Evolutionary conservation across 2,329 filamentous ascomycete genomes (phyloP), one percentile per base, ranked within the genome.

Genomic region (Penicillium thymicola): DNA sequence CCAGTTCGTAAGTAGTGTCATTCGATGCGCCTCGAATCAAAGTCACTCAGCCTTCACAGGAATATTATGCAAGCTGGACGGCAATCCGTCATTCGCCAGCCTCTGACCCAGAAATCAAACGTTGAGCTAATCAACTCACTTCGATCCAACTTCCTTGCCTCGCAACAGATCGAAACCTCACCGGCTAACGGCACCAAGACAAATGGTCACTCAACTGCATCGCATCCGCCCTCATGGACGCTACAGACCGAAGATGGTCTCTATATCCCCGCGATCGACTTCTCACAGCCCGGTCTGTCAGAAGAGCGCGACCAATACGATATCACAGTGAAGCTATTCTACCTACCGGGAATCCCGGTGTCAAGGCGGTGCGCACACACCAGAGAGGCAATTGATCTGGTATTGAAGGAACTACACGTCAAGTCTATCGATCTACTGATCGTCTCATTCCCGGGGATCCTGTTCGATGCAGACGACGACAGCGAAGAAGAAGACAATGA

Each of bases 301-400:
- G 94, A 99, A 70, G 92, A 96, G 65, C 81, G 88, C 27, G 81
- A 83, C 57, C 87, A 92, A 65, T 99, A 99, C 78, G 92, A 97
- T 70, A 92, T 97, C 68, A 97, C 93, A 0, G 88, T 94, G 59
- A 99, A 99, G 76, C 78, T 99, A 23, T 99, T 99, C 79, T 95
- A 94, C 75, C 82, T 97, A 28, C 89, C 91, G 3, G 84, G 83
- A 18, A 84, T 90, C 51, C 81, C 87, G 10, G 77, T 84, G 2
- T 80, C 81, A 18, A 77, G 85, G 62, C 85, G 93, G 58, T 84
- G 83, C 63, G 79, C 80, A 53, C 88, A 96, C 70, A 89, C 89
- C 9, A 77, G 82, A 54, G 89, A 95, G 69, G 93, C 94, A 1
- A 81, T 99, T 63, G 79, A 85, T 50, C 76, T 96, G 10, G 92